Evolutionary conservation across 176 grass and related monocot species (phyloP).

Genomic region (bread wheat (Triticum aestivum)): DNA sequence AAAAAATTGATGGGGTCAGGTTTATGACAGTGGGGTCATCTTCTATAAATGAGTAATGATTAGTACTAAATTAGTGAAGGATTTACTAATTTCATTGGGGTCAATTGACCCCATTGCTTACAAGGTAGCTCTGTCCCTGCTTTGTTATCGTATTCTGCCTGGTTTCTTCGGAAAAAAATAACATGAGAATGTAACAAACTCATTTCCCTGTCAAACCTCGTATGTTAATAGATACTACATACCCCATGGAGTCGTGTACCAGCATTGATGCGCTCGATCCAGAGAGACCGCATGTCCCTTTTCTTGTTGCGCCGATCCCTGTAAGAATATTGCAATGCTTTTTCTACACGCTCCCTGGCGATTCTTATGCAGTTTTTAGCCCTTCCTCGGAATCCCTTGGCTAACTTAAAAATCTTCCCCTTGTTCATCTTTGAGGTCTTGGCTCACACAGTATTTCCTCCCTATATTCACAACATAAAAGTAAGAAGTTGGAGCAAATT

Average conservation of each 20-base stretch:
- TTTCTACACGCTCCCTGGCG: constrained; percentile 83
- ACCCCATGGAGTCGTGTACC: constrained; percentile 86
- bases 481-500: neutral
- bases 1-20: no score
- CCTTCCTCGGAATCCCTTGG: constrained; percentile 84
- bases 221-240: constrained; percentile 4
- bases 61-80: no score
- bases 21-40: no score
- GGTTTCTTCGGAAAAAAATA: neutral
- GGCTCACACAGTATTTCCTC: neutral
- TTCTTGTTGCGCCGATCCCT: constrained; percentile 93
- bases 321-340: constrained; percentile 85
- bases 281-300: constrained; percentile 89
- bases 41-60: no score
- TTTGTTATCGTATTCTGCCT: neutral
- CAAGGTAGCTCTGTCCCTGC: no score
- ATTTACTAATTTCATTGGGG: no score
- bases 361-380: constrained; percentile 95
- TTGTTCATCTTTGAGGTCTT: constrained; percentile 67
- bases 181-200: neutral
- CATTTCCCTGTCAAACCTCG: neutral
- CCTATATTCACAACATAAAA: constrained; percentile 10
- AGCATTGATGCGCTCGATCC: constrained; percentile 94
- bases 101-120: no score
- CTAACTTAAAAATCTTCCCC: constrained; percentile 84